phyloP scores from a whole-genome alignment of 1,139 yeast genomes.

The Pichia sp. region DNA sequence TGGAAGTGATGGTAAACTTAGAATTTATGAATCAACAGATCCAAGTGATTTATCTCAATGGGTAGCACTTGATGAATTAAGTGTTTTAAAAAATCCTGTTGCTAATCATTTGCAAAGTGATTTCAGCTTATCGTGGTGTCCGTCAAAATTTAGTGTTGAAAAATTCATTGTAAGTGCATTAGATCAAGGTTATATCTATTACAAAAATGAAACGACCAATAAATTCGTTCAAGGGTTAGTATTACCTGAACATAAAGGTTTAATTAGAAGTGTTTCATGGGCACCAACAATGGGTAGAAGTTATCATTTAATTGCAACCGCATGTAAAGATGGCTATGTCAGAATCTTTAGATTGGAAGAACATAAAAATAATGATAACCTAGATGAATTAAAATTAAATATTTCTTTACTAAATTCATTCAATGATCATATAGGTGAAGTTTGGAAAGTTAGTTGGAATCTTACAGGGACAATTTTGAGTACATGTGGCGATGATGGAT shows the following conservation, averaged over 20 bases:
- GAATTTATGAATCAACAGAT: slow-evolving; percentile 84
- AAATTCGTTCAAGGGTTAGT: slow-evolving; percentile 41
- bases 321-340: slow-evolving; percentile 89
- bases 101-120: slow-evolving; percentile 81
- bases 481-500: slow-evolving; percentile 94
- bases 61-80: slow-evolving; percentile 69
- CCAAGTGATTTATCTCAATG: slow-evolving; percentile 81
- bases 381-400: slow-evolving; percentile 16
- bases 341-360: slow-evolving; percentile 72
- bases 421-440: slow-evolving; percentile 45
- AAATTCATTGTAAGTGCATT: slow-evolving; percentile 79
- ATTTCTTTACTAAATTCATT: slow-evolving; percentile 51
- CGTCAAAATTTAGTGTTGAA: slow-evolving; percentile 76
- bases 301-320: slow-evolving; percentile 86
- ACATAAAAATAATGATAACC: slow-evolving; percentile 17
- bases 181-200: slow-evolving; percentile 78
- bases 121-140: slow-evolving; percentile 90
- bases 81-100: slow-evolving; percentile 50
- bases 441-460: slow-evolving; percentile 96
- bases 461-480: slow-evolving; percentile 87
- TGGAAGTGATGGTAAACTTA: slow-evolving; percentile 82
- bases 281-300: slow-evolving; percentile 95
- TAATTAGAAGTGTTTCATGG: slow-evolving; percentile 89
- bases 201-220: slow-evolving; percentile 39
- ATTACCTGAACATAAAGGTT: slow-evolving; percentile 74